phyloP scores from a whole-genome alignment of 176 grass and related monocot species.

The Calamus simplicifolius region DNA sequence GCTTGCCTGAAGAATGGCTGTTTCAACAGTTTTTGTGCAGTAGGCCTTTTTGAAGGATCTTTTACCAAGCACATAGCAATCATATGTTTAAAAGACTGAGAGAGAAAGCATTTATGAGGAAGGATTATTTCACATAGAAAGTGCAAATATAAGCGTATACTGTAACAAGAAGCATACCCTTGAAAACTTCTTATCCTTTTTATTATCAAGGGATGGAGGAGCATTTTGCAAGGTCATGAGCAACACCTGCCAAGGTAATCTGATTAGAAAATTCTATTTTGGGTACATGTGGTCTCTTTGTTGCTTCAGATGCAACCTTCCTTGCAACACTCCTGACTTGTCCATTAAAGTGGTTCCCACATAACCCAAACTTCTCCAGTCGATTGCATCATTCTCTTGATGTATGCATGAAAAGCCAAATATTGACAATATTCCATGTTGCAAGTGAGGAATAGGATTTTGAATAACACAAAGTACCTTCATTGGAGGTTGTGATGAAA shows the following conservation, averaged over 20 bases:
- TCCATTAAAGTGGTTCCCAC: too few relatives aligned
- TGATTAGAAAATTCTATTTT: background rate
- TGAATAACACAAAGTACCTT: conserved; percentile 39
- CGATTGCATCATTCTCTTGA: too few relatives aligned
- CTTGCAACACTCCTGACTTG: too few relatives aligned
- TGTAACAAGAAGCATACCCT: conserved; percentile 43
- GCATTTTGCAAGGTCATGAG: conserved; percentile 96
- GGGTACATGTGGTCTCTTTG: too few relatives aligned
- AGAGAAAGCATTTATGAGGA: conserved; percentile 4
- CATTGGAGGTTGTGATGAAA: conserved; percentile 93
- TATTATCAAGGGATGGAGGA: conserved; percentile 76
- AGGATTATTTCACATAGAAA: background rate
- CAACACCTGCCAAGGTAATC: conserved; percentile 51
- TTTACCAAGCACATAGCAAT: conserved; percentile 92
- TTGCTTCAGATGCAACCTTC: too few relatives aligned
- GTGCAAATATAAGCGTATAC: background rate
- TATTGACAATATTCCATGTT: too few relatives aligned
- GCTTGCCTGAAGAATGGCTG: conserved; percentile 97
- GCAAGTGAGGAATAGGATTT: too few relatives aligned
- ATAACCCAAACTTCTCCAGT: too few relatives aligned
- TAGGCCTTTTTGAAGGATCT: conserved; percentile 77
- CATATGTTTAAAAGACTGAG: conserved; percentile 88
- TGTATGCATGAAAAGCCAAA: too few relatives aligned
- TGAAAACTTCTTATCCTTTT: conserved; percentile 80
- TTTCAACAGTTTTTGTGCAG: conserved; percentile 73